Evolutionary conservation across 2,329 filamentous ascomycete species (phyloP), one percentile per base, ranked within the genome.

Genomic region (Aureobasidium melanogenum): DNA sequence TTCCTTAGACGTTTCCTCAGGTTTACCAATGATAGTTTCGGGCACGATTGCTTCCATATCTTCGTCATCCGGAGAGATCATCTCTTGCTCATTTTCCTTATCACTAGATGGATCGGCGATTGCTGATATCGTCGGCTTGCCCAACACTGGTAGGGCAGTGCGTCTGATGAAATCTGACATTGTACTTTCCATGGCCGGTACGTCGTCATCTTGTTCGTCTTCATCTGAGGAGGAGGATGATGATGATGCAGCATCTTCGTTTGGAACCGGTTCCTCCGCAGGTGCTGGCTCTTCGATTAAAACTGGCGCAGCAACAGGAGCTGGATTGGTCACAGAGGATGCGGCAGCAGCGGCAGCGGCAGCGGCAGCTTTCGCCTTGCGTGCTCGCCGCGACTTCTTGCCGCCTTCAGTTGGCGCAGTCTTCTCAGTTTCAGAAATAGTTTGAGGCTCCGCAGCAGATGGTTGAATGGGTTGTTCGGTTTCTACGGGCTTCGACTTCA

Each of bases 91-190:
- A 9, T 55, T 12, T 55, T 55, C 51, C 36, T 43, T 22, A 12
- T 55, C 51, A 36, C 51, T 55, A 15, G 51, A 55, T 30, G 51
- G 24, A 30, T 55, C 36, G 5, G 52, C 38, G 24, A n/a, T 44
- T 34, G 52, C 39, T 32, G 52, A 56, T 19, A 56, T 56, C 14
- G 41, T 57, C 15, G 54, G 54, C 32, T 46, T 57, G 41, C 54
- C 54, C 30, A 38, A 17, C 5, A 47, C 15, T 24, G 54, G 54
- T 22, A 57, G 19, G 17, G 54, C 19, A 12, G 54, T 57, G 30
- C 54, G 54, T 19, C 39, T 28, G 8, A 47, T 19, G 17, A 38
- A 57, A n/a, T 47, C 30, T 38, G 41, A 38, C 32, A 57, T 36
- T n/a, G 24, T 15, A 9, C 17, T 9, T 47, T 56, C 26, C 12